These are phyloP conservation scores for Fagopyrum homotropicum DNA, from an alignment of 148 eudicot genomes.

Conservation along the genomic window DNA sequence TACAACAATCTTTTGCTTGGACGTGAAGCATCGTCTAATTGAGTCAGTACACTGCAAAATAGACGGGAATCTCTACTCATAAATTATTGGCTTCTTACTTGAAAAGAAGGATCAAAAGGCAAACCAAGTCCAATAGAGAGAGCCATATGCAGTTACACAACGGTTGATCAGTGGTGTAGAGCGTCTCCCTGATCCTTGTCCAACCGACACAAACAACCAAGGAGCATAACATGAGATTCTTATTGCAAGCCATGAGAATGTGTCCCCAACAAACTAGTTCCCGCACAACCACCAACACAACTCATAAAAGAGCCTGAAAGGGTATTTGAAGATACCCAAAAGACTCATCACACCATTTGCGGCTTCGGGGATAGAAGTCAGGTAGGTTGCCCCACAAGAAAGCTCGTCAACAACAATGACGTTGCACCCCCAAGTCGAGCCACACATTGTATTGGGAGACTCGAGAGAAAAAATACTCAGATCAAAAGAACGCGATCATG, in stretches of 20 bases:
- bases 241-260: neutral
- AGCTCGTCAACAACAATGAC: slow-evolving; percentile 6
- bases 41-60: no score
- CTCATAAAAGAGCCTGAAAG: neutral
- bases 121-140: no score
- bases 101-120: no score
- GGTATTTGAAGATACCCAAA: slow-evolving; percentile 5
- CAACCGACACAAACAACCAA: neutral
- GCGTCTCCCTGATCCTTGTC: neutral
- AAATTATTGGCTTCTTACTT: no score
- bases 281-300: neutral
- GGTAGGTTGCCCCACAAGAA: neutral
- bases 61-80: no score
- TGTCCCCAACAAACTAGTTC: neutral
- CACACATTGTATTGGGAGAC: slow-evolving; percentile 7
- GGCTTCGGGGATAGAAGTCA: slow-evolving; percentile 6
- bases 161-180: no score
- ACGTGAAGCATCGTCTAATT: no score
- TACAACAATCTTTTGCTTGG: no score
- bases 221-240: neutral
- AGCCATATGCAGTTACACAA: no score
- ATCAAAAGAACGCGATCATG: slow-evolving; percentile 7
- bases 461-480: slow-evolving; percentile 4
- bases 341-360: slow-evolving; percentile 12
- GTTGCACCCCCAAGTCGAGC: slow-evolving; percentile 10